These are phyloP conservation scores for Pseudogymnoascus sp. DNA, from an alignment of 2,329 filamentous ascomycete species.

Conservation along the genomic window DNA sequence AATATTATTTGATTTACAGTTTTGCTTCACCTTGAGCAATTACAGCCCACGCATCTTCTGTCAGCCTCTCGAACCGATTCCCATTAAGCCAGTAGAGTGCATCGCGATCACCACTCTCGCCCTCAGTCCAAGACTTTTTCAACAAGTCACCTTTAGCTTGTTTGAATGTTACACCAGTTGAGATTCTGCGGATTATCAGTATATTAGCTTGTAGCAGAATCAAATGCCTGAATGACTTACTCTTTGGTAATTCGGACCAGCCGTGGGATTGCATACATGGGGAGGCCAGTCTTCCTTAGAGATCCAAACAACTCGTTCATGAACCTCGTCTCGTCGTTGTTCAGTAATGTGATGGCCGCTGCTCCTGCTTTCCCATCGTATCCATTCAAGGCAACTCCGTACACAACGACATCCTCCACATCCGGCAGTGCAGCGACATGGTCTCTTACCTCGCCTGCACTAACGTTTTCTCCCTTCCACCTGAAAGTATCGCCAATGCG, in stretches of 20 bases:
- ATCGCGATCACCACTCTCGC: slow-evolving; percentile 28
- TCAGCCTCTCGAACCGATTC: slow-evolving; percentile 32
- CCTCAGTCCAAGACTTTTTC: slow-evolving; percentile 34
- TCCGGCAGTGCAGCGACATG: slow-evolving; percentile 34
- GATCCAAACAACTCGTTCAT: slow-evolving; percentile 31
- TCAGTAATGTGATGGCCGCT: slow-evolving; percentile 36
- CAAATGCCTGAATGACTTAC: slow-evolving; percentile 25
- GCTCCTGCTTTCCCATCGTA: slow-evolving; percentile 42
- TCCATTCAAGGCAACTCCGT: slow-evolving; percentile 33
- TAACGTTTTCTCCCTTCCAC: slow-evolving; percentile 43
- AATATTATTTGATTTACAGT: slow-evolving; percentile 24
- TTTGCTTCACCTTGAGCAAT: slow-evolving; percentile 38
- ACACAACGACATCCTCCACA: slow-evolving; percentile 37
- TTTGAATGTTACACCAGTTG: slow-evolving; percentile 41
- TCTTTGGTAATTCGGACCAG: slow-evolving; percentile 39
- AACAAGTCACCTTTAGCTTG: slow-evolving; percentile 37
- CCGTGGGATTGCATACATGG: slow-evolving; percentile 37
- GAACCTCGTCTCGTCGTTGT: slow-evolving; percentile 29
- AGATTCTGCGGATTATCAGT: slow-evolving; percentile 26
- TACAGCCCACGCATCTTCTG: slow-evolving; percentile 31
- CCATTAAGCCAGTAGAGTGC: slow-evolving; percentile 38
- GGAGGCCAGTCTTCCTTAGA: slow-evolving; percentile 37
- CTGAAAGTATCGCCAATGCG: slow-evolving; percentile 45
- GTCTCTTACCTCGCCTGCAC: slow-evolving; percentile 37
- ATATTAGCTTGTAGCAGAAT: too few relatives aligned